These are phyloP conservation scores for Flaveria robusta DNA, from an alignment of 129 eudicot genomes.

Conservation along the genomic window DNA sequence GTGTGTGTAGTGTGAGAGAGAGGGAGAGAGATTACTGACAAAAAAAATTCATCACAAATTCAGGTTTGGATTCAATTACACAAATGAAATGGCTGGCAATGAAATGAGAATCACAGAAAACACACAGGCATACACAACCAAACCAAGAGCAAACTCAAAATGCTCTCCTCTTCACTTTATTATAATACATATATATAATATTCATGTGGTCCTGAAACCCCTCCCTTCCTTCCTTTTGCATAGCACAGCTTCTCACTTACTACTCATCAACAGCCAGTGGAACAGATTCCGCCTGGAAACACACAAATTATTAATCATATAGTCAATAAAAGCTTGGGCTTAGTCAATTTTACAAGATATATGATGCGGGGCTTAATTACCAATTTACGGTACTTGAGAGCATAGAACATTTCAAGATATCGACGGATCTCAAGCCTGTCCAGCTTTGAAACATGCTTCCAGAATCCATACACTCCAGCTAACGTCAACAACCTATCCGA, in stretches of 20 bases:
- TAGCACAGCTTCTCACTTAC: background rate
- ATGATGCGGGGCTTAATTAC: constrained; percentile 1
- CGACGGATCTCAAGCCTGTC: constrained; percentile 48
- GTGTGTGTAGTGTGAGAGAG: background rate
- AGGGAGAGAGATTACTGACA: background rate
- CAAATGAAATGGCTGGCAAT: constrained; percentile 23
- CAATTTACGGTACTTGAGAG: constrained; percentile 45
- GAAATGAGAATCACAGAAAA: constrained; percentile 15
- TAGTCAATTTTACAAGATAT: background rate
- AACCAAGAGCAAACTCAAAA: constrained; percentile 13
- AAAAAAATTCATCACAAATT: constrained; percentile 5
- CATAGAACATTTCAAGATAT: constrained; percentile 50
- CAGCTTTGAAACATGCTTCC: constrained; percentile 46
- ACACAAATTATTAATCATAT: background rate
- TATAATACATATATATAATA: background rate
- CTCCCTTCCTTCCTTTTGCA: background rate
- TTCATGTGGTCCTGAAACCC: background rate
- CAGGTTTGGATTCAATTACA: constrained; percentile 17
- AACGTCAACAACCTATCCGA: constrained; percentile 45
- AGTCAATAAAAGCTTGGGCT: background rate
- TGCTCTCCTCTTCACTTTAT: constrained; percentile 35
- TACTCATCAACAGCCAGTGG: constrained; percentile 65
- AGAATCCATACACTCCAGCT: constrained; percentile 53
- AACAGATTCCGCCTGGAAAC: constrained; percentile 73
- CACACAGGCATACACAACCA: constrained; percentile 2